Conservation (phyloP, 192 early-diverging fungal genomes). For the Phlyctochytrium bullatum region DNA sequence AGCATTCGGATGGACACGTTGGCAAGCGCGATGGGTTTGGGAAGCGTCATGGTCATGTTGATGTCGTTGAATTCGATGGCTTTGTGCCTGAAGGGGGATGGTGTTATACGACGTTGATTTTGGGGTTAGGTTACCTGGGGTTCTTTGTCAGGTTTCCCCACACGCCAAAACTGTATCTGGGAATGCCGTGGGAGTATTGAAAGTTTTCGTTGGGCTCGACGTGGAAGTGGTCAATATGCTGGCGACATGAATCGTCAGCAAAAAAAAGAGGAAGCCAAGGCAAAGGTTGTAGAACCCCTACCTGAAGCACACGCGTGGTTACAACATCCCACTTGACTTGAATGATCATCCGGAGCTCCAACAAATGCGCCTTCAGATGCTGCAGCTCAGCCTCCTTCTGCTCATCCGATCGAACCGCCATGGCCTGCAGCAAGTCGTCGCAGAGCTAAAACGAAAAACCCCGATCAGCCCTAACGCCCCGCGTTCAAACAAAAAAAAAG, state of each 20-base stretch:
- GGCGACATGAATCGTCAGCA: constrained; percentile 1
- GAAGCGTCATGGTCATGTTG: constrained; percentile 39
- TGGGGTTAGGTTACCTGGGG: constrained; percentile 32
- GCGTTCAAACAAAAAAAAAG: background rate
- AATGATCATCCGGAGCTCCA: constrained; percentile 31
- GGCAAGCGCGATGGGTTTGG: constrained; percentile 52
- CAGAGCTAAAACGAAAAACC: constrained; percentile 24
- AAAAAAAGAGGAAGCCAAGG: background rate
- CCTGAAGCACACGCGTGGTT: constrained; percentile 40
- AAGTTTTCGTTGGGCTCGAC: constrained; percentile 56
- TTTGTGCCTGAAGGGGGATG: constrained; percentile 38
- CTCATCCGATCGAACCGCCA: constrained; percentile 22
- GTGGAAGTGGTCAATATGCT: constrained; percentile 46
- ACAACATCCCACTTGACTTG: constrained; percentile 44
- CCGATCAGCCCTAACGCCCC: background rate
- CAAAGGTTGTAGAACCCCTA: constrained; percentile 6
- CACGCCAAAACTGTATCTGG: constrained; percentile 37
- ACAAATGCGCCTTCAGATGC: constrained; percentile 24
- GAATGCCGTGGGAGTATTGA: constrained; percentile 26
- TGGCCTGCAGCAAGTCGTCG: constrained; percentile 17
- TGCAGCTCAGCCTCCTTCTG: constrained; percentile 13
- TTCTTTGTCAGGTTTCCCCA: constrained; percentile 59
- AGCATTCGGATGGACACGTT: constrained; percentile 52
- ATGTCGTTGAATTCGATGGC: constrained; percentile 44
- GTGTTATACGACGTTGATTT: constrained; percentile 12